These are phyloP conservation scores for Sporothrix curviconia DNA, from an alignment of 2,329 filamentous ascomycete species.

Conservation along the genomic window DNA sequence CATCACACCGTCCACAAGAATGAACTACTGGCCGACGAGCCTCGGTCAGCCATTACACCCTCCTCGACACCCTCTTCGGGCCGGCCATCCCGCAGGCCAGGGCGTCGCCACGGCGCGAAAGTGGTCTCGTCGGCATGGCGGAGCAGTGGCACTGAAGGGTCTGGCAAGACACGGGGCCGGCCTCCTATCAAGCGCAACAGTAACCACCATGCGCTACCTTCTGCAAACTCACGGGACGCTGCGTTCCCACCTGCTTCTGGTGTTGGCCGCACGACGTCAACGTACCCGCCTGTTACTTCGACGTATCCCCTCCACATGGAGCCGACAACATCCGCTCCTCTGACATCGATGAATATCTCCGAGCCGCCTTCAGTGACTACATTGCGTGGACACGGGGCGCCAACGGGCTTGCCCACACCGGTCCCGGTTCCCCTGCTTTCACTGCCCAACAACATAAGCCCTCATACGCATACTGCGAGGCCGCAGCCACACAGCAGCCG, in stretches of 20 bases:
- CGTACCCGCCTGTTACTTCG: background rate
- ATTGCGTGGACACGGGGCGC: background rate
- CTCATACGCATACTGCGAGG: conserved; percentile 7
- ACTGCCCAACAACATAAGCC: background rate
- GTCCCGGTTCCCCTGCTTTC: background rate
- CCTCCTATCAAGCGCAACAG: conserved; percentile 65
- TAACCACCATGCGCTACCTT: conserved; percentile 19
- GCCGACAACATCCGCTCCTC: background rate
- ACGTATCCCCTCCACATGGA: background rate
- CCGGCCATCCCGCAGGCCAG: conserved; percentile 33
- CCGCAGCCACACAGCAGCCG: conserved; percentile 19
- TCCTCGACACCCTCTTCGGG: conserved; percentile 46
- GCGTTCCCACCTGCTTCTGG: conserved; percentile 62
- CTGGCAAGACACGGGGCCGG: conserved; percentile 68
- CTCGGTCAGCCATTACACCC: conserved; percentile 64
- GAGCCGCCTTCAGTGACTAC: background rate
- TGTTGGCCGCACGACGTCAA: conserved; percentile 35
- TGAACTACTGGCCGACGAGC: conserved; percentile 56
- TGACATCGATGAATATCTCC: conserved; percentile 1
- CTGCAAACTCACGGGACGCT: conserved; percentile 35
- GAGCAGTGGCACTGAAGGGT: conserved; percentile 52
- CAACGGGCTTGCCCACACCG: background rate
- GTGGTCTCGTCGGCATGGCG: conserved; percentile 90
- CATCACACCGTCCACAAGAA: conserved; percentile 57
- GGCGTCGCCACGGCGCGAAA: conserved; percentile 68